Evolutionary conservation across 306 rosid species (phyloP).

Genomic region (Benincasa hispida): DNA sequence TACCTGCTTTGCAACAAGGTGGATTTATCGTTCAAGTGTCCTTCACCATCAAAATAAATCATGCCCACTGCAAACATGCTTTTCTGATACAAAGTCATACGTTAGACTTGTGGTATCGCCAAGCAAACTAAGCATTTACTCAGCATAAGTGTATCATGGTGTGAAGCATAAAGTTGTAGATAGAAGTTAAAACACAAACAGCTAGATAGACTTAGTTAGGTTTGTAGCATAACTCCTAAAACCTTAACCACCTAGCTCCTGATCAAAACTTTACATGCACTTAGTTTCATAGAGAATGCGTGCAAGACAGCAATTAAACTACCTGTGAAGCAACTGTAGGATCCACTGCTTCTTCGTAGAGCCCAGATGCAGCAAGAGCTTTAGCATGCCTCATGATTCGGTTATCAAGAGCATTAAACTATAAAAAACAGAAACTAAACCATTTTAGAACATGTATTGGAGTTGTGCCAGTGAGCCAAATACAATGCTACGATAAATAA

Average conservation of each 20-base stretch:
- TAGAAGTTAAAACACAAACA: not conserved
- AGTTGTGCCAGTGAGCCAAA: conserved; percentile 6
- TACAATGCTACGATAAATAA: not conserved
- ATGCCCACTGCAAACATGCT: conserved; percentile 72
- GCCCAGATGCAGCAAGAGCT: conserved; percentile 57
- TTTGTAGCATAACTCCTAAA: not conserved
- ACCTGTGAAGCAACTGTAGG: conserved; percentile 90
- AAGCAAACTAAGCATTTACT: not conserved
- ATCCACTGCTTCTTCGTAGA: conserved; percentile 65
- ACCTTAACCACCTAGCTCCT: not conserved
- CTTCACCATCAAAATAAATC: conserved; percentile 88
- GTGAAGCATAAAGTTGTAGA: not conserved
- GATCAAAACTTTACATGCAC: not conserved
- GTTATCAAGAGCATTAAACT: conserved; percentile 74
- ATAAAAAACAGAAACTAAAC: conserved; percentile 20
- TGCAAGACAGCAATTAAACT: conserved; percentile 8
- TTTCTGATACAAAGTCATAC: conserved; percentile 49
- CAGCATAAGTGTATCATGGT: not conserved
- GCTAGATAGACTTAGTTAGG: not conserved
- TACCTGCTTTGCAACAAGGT: conserved; percentile 88
- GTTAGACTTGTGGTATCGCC: conserved; percentile 6
- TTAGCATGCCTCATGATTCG: conserved; percentile 49
- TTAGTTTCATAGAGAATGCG: not conserved
- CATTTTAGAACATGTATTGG: conserved; percentile 10
- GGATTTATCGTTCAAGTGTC: conserved; percentile 80